Conservation (phyloP, 208 protist species). For the Leishmania tropica region DNA sequence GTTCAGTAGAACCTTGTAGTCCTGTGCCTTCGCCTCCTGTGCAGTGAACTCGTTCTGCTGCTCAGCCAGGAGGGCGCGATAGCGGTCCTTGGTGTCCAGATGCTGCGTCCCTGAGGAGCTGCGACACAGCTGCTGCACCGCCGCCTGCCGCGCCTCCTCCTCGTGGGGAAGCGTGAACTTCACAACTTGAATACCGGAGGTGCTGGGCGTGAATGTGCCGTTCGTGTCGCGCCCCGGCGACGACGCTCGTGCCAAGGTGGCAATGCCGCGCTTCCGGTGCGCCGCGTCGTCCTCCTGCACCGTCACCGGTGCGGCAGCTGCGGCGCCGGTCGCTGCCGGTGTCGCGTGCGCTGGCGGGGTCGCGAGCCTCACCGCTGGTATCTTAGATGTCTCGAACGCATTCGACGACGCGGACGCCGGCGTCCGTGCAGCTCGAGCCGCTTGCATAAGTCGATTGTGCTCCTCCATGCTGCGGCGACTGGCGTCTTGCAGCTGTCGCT, state of each 20-base stretch:
- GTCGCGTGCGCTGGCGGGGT: background rate
- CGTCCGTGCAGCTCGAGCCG: background rate
- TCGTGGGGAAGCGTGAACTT: conserved; percentile 66
- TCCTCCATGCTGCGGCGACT: conserved; percentile 31
- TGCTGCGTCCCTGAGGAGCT: conserved; percentile 49
- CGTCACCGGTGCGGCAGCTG: background rate
- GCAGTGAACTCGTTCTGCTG: conserved; percentile 51
- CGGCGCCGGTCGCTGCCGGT: background rate
- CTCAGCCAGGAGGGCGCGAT: conserved; percentile 41
- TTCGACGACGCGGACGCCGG: conserved; percentile 5
- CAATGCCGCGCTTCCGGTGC: background rate
- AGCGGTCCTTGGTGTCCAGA: conserved; percentile 71
- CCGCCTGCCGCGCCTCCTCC: conserved; percentile 52
- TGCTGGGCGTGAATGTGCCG: background rate
- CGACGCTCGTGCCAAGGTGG: background rate
- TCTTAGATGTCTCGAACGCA: conserved; percentile 3
- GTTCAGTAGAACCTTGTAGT: conserved; percentile 64
- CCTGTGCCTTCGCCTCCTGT: conserved; percentile 41
- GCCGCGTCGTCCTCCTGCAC: background rate
- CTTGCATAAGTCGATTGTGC: conserved; percentile 54
- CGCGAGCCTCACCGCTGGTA: background rate
- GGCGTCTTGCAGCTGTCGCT: conserved; percentile 54
- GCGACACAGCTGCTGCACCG: conserved; percentile 62
- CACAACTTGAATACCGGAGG: conserved; percentile 61
- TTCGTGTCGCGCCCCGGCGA: background rate